Conservation (phyloP, 306 rosid species). For the Arachis hypogaea region DNA sequence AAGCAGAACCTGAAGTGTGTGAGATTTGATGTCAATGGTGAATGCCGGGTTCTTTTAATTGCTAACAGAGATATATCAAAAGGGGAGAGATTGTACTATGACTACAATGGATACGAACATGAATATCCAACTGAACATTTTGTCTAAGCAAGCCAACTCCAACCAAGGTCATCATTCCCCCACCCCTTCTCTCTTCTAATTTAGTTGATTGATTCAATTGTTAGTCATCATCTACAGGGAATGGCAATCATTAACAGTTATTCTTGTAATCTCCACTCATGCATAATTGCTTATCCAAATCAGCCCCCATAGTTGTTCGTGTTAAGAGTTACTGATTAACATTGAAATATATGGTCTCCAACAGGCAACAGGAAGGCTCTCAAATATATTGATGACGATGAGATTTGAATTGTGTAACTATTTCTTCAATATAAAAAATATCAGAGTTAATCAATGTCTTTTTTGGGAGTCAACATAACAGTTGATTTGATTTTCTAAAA, state of each 20-base stretch:
- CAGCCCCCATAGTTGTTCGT: neutral
- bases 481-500: too few relatives aligned
- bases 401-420: too few relatives aligned
- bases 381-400: too few relatives aligned
- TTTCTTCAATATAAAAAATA: too few relatives aligned
- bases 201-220: neutral
- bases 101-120: constrained; percentile 86
- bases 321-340: neutral
- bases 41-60: constrained; percentile 75
- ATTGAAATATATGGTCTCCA: too few relatives aligned
- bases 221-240: neutral
- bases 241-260: neutral
- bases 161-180: too few relatives aligned
- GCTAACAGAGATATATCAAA: constrained; percentile 86
- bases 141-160: constrained; percentile 41
- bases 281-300: neutral
- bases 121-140: constrained; percentile 95
- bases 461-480: too few relatives aligned
- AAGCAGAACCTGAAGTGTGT: constrained; percentile 93
- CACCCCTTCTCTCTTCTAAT: too few relatives aligned
- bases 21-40: constrained; percentile 76
- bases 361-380: too few relatives aligned
- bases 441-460: too few relatives aligned
- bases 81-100: constrained; percentile 94
- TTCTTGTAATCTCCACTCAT: neutral